phyloP scores from a whole-genome alignment of 257 asterid genomes.

The Paraleonurus japonicus region DNA sequence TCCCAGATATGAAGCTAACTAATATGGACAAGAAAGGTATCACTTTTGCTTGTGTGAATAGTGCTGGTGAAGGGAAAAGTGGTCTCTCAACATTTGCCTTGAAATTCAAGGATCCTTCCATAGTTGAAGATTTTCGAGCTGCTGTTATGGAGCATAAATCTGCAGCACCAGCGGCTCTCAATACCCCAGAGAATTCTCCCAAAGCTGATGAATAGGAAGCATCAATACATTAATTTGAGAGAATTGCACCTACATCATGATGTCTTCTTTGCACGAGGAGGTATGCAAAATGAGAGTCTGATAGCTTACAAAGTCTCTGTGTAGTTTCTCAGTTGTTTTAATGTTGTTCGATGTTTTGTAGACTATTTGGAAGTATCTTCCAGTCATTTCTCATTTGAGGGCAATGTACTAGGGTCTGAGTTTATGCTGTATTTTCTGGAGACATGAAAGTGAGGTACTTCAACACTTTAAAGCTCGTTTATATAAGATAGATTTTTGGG shows the following conservation, averaged over 20 bases:
- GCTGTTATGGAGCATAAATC: conserved; percentile 59
- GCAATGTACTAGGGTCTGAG: conserved; percentile 8
- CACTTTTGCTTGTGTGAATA: conserved; percentile 86
- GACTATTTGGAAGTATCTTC: conserved; percentile 18
- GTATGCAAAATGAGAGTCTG: background rate
- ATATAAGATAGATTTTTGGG: conserved; percentile 11
- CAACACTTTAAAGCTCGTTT: conserved; percentile 16
- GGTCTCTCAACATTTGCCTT: conserved; percentile 81
- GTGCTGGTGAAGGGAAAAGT: conserved; percentile 62
- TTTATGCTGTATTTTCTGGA: conserved; percentile 20
- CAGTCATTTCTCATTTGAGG: conserved; percentile 7
- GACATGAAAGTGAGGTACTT: conserved; percentile 4
- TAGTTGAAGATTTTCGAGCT: conserved; percentile 60
- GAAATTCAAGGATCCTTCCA: conserved; percentile 74
- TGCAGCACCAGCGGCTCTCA: conserved; percentile 29
- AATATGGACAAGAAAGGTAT: conserved; percentile 90
- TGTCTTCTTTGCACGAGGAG: background rate
- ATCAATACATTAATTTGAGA: background rate
- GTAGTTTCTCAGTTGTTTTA: conserved; percentile 17
- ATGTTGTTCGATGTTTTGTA: conserved; percentile 21
- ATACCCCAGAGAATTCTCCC: conserved; percentile 86
- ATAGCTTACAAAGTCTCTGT: background rate
- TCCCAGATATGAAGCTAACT: conserved; percentile 87
- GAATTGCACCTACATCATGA: background rate
- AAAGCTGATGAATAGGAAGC: conserved; percentile 43